phyloP scores from a whole-genome alignment of 2,329 filamentous ascomycete genomes.

The Furcasterigmium sp. region DNA sequence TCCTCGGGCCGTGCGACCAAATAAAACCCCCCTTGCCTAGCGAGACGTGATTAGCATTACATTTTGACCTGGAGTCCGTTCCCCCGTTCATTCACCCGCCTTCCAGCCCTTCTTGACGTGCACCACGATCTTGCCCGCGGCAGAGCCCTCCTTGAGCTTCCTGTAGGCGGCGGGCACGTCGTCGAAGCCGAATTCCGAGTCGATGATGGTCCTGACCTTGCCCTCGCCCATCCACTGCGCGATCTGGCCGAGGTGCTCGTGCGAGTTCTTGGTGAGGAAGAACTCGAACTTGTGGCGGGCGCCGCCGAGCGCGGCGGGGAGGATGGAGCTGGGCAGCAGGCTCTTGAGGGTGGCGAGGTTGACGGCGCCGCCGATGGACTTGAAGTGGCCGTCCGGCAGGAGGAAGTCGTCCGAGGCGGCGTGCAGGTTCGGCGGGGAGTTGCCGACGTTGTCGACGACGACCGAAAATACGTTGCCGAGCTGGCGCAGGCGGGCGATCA shows the following conservation, averaged over 20 bases:
- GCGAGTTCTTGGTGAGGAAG: constrained; percentile 32
- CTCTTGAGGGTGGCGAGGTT: constrained; percentile 17
- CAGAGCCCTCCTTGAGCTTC: constrained; percentile 51
- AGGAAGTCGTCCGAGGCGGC: constrained; percentile 45
- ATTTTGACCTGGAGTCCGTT: too few species aligned
- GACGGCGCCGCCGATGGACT: constrained; percentile 42
- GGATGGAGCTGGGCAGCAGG: constrained; percentile 17
- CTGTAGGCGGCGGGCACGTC: constrained; percentile 52
- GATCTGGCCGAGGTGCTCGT: constrained; percentile 42
- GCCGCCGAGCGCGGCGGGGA: constrained; percentile 30
- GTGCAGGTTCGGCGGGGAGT: constrained; percentile 44
- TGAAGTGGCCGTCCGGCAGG: constrained; percentile 38
- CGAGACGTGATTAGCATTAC: too few species aligned
- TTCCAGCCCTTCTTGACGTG: constrained; percentile 9
- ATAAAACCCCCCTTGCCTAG: too few species aligned
- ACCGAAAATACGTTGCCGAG: constrained; percentile 42
- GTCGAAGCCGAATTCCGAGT: constrained; percentile 49
- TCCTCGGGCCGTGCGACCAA: too few species aligned
- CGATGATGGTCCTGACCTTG: constrained; percentile 50
- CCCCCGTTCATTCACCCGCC: neutral
- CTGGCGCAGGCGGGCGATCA: constrained; percentile 39
- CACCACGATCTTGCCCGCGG: constrained; percentile 55
- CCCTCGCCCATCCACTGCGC: constrained; percentile 52
- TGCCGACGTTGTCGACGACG: constrained; percentile 55
- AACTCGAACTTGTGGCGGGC: constrained; percentile 35